Conservation (phyloP, 257 asterid genomes). For the Handroanthus guayacan region DNA sequence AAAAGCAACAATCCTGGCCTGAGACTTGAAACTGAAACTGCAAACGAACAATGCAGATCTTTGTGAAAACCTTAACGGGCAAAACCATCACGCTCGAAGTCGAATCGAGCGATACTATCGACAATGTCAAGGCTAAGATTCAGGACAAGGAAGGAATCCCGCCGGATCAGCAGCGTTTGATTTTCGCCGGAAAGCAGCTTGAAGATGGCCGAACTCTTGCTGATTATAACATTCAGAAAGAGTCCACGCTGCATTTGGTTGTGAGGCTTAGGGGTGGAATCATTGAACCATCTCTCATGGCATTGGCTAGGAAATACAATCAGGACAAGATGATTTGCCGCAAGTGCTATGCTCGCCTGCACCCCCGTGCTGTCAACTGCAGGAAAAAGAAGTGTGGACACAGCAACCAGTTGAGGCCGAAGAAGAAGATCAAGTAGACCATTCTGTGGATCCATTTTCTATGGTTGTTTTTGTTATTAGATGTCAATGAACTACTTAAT, state of each 20-base stretch:
- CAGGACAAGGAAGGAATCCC: constrained; percentile 57
- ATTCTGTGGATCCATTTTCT: constrained; percentile 11
- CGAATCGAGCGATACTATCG: constrained; percentile 48
- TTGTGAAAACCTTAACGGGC: constrained; percentile 51
- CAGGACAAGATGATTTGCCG: too few relatives aligned
- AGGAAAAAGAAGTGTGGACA: constrained; percentile 62
- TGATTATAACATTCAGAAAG: constrained; percentile 63
- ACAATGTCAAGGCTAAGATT: constrained; percentile 50
- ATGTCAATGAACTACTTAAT: constrained; percentile 12
- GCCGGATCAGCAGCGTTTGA: constrained; percentile 65
- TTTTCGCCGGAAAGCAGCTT: constrained; percentile 67
- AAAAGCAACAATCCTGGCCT: too few relatives aligned
- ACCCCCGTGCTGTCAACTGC: constrained; percentile 58
- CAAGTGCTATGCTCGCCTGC: constrained; percentile 49
- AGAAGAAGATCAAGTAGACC: constrained; percentile 51
- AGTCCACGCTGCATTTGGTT: constrained; percentile 65
- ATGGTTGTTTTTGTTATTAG: not conserved
- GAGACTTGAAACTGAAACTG: not conserved
- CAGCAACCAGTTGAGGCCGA: constrained; percentile 61
- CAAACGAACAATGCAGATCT: constrained; percentile 45
- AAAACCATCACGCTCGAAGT: constrained; percentile 51
- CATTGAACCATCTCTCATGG: constrained; percentile 65
- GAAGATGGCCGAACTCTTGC: constrained; percentile 67
- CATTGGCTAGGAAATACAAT: constrained; percentile 59
- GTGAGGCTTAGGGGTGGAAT: constrained; percentile 72